Percentiles rank a stretch among this genome's conserved stretches.
These are phyloP conservation scores for Leccinum longicurvipes DNA, from an alignment of 768 basidiomycete species.

Conservation along the genomic window DNA sequence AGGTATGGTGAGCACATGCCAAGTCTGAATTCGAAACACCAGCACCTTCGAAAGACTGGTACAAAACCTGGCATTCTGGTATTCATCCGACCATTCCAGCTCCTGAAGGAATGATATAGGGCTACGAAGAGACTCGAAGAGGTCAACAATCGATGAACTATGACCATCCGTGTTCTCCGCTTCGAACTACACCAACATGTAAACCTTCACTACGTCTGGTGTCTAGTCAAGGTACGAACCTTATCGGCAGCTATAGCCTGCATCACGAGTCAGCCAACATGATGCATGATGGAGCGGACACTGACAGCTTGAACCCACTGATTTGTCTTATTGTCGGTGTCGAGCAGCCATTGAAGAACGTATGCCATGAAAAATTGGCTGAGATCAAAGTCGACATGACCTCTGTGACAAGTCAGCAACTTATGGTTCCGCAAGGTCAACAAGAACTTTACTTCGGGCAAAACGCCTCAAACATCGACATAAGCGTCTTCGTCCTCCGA, in stretches of 20 bases:
- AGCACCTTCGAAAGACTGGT: constrained; percentile 84
- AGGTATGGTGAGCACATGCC: not conserved
- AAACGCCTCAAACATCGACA: constrained; percentile 82
- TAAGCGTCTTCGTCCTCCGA: constrained; percentile 66
- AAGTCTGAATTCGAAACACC: not conserved
- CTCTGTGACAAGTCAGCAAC: constrained; percentile 35
- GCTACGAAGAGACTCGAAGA: constrained; percentile 91
- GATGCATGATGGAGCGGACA: constrained; percentile 13
- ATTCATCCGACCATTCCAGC: constrained; percentile 88
- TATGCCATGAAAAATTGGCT: constrained; percentile 82
- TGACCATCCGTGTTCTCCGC: constrained; percentile 77
- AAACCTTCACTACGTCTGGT: not conserved
- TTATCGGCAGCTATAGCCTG: constrained; percentile 83
- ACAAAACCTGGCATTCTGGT: constrained; percentile 86
- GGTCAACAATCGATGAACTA: constrained; percentile 95
- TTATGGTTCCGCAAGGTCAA: not conserved
- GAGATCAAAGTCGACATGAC: constrained; percentile 62
- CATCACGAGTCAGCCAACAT: constrained; percentile 5
- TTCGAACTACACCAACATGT: constrained; percentile 54
- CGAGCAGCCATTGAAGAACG: constrained; percentile 83
- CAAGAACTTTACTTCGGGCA: constrained; percentile 60
- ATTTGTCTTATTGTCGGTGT: constrained; percentile 83
- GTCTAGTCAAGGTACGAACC: constrained; percentile 37
- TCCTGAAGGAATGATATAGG: constrained; percentile 87
- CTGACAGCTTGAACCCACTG: constrained; percentile 93